Evolutionary conservation across 345 rosid species (phyloP).

Genomic region (Bruguiera gymnorhiza): DNA sequence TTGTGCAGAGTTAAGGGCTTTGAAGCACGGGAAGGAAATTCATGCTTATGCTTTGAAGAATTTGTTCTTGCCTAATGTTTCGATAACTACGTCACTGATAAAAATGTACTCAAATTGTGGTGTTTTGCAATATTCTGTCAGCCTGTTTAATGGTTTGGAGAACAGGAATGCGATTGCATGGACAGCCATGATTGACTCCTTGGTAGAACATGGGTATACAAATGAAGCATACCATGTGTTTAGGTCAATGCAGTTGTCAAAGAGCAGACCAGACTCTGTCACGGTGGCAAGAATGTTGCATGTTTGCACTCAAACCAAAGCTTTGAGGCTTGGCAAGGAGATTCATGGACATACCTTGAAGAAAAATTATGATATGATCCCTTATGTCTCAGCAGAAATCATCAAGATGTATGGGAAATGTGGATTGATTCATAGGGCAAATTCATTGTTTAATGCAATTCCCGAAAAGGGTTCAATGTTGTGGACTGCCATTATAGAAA

Average conservation of each 20-base stretch:
- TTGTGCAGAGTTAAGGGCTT: slow-evolving; percentile 58
- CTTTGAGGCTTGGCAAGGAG: slow-evolving; percentile 70
- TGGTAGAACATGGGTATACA: slow-evolving; percentile 36
- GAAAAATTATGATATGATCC: slow-evolving; percentile 52
- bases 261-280: slow-evolving; percentile 70
- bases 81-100: slow-evolving; percentile 65
- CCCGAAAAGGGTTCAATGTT: slow-evolving; percentile 63
- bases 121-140: slow-evolving; percentile 46
- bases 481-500: slow-evolving; percentile 83
- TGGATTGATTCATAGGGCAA: slow-evolving; percentile 47
- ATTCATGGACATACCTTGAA: slow-evolving; percentile 65
- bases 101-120: slow-evolving; percentile 80
- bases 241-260: slow-evolving; percentile 63
- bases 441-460: slow-evolving; percentile 48
- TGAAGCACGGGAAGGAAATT: slow-evolving; percentile 75
- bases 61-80: slow-evolving; percentile 66
- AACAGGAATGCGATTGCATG: slow-evolving; percentile 23
- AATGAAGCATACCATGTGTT: slow-evolving; percentile 45
- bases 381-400: slow-evolving; percentile 59
- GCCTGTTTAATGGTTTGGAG: slow-evolving; percentile 46
- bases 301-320: slow-evolving; percentile 49
- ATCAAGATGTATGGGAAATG: slow-evolving; percentile 72
- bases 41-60: slow-evolving; percentile 79
- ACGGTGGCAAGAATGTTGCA: slow-evolving; percentile 59
- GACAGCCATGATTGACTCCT: slow-evolving; percentile 49